phyloP scores from a whole-genome alignment of 1,284 basidiomycete species.

The Anthracocystis walkeri region DNA sequence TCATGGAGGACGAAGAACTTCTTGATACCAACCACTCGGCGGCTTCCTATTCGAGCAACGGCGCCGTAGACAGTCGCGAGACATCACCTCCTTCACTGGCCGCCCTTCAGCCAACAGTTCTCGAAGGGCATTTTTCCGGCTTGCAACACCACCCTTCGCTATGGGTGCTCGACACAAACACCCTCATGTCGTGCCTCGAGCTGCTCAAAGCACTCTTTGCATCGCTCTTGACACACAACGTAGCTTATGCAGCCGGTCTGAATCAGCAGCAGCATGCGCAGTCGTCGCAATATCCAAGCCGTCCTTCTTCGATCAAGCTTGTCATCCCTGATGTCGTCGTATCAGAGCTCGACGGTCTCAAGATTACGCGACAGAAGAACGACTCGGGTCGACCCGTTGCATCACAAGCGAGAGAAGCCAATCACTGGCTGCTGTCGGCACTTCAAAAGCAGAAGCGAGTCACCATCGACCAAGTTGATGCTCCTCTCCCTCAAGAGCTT shows the following conservation, averaged over 20 bases:
- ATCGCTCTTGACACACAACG: conserved; percentile 39
- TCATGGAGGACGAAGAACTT: conserved; percentile 48
- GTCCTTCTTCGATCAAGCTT: conserved; percentile 41
- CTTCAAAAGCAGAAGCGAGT: conserved; percentile 49
- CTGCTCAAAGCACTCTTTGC: conserved; percentile 51
- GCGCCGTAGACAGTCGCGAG: conserved; percentile 5
- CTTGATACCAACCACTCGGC: not conserved
- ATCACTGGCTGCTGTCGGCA: conserved; percentile 47
- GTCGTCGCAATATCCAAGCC: not conserved
- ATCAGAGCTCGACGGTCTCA: conserved; percentile 48
- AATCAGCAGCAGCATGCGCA: conserved; percentile 10
- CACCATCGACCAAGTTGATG: conserved; percentile 25
- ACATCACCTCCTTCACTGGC: conserved; percentile 11
- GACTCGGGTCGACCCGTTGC: conserved; percentile 32
- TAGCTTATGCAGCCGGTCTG: conserved; percentile 12
- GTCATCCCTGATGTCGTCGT: conserved; percentile 47
- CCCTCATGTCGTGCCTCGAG: conserved; percentile 45
- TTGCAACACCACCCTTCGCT: conserved; percentile 24
- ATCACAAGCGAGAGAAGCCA: conserved; percentile 43
- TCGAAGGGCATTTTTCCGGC: not conserved
- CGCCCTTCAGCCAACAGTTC: conserved; percentile 19
- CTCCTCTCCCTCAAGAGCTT: conserved; percentile 21
- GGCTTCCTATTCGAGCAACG: not conserved
- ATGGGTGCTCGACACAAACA: conserved; percentile 53
- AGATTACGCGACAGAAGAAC: conserved; percentile 31